Evolutionary conservation across 2,329 filamentous ascomycete species (phyloP).

Genomic region (Aureobasidium sp.): DNA sequence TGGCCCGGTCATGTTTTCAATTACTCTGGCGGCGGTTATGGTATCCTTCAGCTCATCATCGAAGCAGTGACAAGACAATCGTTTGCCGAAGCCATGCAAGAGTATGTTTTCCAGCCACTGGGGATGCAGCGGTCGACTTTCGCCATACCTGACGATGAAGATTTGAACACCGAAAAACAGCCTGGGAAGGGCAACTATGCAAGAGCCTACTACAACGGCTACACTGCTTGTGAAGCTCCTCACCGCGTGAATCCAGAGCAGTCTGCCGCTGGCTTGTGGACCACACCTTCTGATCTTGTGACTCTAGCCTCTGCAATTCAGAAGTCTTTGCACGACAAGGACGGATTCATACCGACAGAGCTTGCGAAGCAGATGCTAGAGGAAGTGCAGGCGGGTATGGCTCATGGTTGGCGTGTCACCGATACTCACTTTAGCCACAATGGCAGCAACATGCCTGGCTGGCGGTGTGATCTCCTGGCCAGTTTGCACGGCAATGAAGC

Average conservation of each 20-base stretch:
- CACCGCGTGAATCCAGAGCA: slow-evolving; percentile 19
- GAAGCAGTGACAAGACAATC: slow-evolving; percentile 18
- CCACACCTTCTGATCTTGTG: slow-evolving; percentile 23
- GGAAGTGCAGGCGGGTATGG: slow-evolving; percentile 15
- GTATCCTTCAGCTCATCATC: slow-evolving; percentile 22
- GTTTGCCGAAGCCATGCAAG: slow-evolving; percentile 21
- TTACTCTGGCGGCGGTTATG: slow-evolving; percentile 25
- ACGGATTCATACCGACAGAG: slow-evolving; percentile 17
- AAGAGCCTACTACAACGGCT: slow-evolving; percentile 20
- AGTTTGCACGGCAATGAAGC: not conserved
- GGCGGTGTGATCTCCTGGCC: not conserved
- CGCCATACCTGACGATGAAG: slow-evolving; percentile 16
- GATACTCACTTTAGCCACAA: not conserved
- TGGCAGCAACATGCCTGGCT: not conserved
- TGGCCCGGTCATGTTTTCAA: slow-evolving; percentile 22
- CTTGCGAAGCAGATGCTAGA: slow-evolving; percentile 23
- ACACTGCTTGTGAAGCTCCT: not conserved
- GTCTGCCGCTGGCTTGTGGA: slow-evolving; percentile 25
- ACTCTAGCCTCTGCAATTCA: slow-evolving; percentile 22
- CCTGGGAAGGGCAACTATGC: slow-evolving; percentile 19
- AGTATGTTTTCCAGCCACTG: slow-evolving; percentile 22
- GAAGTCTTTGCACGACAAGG: slow-evolving; percentile 14
- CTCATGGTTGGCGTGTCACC: slow-evolving; percentile 18
- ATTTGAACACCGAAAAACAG: not conserved
- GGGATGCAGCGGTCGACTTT: slow-evolving; percentile 22